Conservation (phyloP, 805 yeast species). For the Myxozyma geophila region DNA sequence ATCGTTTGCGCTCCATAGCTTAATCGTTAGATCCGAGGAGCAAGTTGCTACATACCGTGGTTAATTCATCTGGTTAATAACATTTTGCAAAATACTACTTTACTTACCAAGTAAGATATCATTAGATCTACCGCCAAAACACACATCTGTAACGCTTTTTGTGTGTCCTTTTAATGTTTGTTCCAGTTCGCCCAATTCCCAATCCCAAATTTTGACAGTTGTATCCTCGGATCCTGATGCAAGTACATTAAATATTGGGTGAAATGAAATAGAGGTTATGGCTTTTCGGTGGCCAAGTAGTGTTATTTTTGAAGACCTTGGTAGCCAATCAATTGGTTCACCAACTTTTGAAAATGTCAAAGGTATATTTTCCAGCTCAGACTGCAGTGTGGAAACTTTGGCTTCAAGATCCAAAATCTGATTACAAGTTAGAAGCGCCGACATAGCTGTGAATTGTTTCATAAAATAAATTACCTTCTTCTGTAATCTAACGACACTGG, state of each 20-base stretch:
- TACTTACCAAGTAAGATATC: constrained; percentile 20
- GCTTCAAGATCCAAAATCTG: constrained; percentile 63
- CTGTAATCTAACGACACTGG: constrained; percentile 80
- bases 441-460: too few species aligned
- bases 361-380: constrained; percentile 51
- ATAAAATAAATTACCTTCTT: constrained; percentile 50
- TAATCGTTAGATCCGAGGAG: constrained; percentile 59
- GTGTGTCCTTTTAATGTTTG: constrained; percentile 75
- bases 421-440: background rate
- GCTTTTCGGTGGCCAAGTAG: constrained; percentile 63
- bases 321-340: constrained; percentile 62
- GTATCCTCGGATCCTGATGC: constrained; percentile 77
- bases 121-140: constrained; percentile 54
- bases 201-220: constrained; percentile 71
- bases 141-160: constrained; percentile 62
- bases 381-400: constrained; percentile 53
- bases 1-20: constrained; percentile 67
- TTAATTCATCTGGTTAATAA: background rate
- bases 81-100: background rate
- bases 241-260: constrained; percentile 71
- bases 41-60: constrained; percentile 50
- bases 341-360: constrained; percentile 38
- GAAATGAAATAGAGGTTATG: constrained; percentile 67
- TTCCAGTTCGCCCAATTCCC: constrained; percentile 65
- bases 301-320: constrained; percentile 51